These are phyloP conservation scores for Graphium sp. DNA, from an alignment of 2,329 filamentous ascomycete genomes.

Conservation along the genomic window DNA sequence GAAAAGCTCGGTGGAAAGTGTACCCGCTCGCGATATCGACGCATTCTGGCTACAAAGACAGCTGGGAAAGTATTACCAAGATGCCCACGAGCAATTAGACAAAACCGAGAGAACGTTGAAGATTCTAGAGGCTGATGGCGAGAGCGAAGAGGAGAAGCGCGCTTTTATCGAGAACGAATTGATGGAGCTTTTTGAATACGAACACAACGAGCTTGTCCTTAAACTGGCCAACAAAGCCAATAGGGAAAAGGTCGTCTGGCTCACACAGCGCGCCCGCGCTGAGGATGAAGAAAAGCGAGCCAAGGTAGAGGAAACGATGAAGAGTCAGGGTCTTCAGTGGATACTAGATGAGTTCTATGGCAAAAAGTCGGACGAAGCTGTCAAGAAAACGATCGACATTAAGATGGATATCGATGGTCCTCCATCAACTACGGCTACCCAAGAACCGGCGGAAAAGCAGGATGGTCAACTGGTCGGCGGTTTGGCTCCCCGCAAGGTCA, in stretches of 20 bases:
- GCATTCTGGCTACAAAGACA: constrained; percentile 94
- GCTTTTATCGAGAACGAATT: constrained; percentile 95
- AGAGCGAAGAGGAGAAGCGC: constrained; percentile 64
- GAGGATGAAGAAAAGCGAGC: constrained; percentile 63
- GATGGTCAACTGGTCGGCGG: constrained; percentile 64
- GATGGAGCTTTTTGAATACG: constrained; percentile 96
- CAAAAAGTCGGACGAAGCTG: constrained; percentile 41
- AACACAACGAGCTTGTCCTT: constrained; percentile 82
- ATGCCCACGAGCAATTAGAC: constrained; percentile 84
- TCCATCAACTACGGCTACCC: constrained; percentile 34
- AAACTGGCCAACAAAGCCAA: constrained; percentile 88
- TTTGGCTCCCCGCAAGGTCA: constrained; percentile 68
- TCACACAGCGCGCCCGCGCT: constrained; percentile 69
- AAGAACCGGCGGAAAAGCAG: constrained; percentile 29
- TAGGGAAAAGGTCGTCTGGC: constrained; percentile 88
- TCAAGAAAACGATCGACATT: constrained; percentile 61
- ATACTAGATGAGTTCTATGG: constrained; percentile 82
- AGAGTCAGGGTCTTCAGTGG: constrained; percentile 67
- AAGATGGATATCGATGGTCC: constrained; percentile 88
- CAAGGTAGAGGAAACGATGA: constrained; percentile 79
- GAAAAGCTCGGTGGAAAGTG: constrained; percentile 32
- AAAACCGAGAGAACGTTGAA: constrained; percentile 76
- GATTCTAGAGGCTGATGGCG: constrained; percentile 55
- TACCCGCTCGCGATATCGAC: constrained; percentile 82
- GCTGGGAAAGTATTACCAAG: constrained; percentile 73